Conservation (phyloP, 1,284 basidiomycete genomes). For the Boletellus dicymbophilus region DNA sequence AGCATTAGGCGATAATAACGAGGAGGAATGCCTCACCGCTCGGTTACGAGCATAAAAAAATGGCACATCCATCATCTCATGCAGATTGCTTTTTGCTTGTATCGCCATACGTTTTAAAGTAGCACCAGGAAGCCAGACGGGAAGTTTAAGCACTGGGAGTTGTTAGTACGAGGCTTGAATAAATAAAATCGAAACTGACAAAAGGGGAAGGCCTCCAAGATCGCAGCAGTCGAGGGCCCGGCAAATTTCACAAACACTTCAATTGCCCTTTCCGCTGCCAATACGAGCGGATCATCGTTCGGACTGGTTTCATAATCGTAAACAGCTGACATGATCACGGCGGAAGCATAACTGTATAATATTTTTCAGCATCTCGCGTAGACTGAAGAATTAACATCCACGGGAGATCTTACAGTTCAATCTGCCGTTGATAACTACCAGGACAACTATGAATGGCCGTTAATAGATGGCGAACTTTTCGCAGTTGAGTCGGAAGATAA, state of each 20-base stretch:
- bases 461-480: conserved; percentile 30
- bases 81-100: conserved; percentile 31
- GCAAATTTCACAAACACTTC: conserved; percentile 27
- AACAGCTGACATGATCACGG: conserved; percentile 36
- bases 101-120: conserved; percentile 30
- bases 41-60: conserved; percentile 32
- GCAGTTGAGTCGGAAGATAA: conserved; percentile 31
- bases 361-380: conserved; percentile 4
- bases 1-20: neutral
- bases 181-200: conserved; percentile 24
- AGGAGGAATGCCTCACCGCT: conserved; percentile 15
- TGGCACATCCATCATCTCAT: conserved; percentile 30
- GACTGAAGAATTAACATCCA: neutral
- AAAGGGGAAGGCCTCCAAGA: conserved; percentile 35
- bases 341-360: conserved; percentile 28
- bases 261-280: conserved; percentile 33
- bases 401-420: conserved; percentile 28
- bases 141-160: conserved; percentile 30
- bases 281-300: conserved; percentile 27
- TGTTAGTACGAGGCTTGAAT: conserved; percentile 13
- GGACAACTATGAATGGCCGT: conserved; percentile 23
- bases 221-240: conserved; percentile 27
- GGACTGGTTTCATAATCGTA: conserved; percentile 34
- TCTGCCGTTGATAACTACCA: conserved; percentile 28
- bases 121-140: conserved; percentile 31